Conservation (phyloP, 768 basidiomycete species). For the Lenzites betulinus region DNA sequence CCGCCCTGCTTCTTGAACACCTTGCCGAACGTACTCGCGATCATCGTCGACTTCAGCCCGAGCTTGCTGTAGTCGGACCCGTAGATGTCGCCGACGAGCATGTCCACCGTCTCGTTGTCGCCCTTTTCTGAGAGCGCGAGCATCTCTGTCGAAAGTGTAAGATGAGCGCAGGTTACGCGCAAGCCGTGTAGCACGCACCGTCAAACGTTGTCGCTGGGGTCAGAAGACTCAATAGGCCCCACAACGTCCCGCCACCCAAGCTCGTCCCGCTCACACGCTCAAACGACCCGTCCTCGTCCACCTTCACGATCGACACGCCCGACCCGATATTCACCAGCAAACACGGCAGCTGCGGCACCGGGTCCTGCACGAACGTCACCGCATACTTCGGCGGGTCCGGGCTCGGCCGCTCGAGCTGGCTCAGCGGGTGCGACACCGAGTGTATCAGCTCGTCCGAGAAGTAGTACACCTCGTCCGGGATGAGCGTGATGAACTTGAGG, state of each 20-base stretch:
- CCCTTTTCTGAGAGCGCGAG: conserved; percentile 90
- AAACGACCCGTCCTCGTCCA: conserved; percentile 92
- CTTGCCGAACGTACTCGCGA: conserved; percentile 97
- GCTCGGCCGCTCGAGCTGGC: conserved; percentile 74
- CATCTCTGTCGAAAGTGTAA: conserved; percentile 71
- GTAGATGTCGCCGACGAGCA: conserved; percentile 99
- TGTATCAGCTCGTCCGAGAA: conserved; percentile 98
- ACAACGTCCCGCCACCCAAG: conserved; percentile 94
- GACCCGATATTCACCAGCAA: conserved; percentile 97
- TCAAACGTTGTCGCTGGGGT: conserved; percentile 97
- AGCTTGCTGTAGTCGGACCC: conserved; percentile 96
- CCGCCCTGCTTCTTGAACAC: conserved; percentile 92
- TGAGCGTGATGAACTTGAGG: conserved; percentile 91
- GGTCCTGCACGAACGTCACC: conserved; percentile 83
- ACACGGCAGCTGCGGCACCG: conserved; percentile 90
- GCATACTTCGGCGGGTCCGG: conserved; percentile 88
- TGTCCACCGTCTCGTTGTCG: conserved; percentile 92
- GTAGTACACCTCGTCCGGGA: conserved; percentile 97
- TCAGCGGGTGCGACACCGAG: conserved; percentile 44
- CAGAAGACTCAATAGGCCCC: conserved; percentile 92
- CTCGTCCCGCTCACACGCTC: conserved; percentile 98
- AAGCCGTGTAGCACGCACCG: conserved; percentile 60
- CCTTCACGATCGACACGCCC: conserved; percentile 96
- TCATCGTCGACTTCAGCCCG: conserved; percentile 96
- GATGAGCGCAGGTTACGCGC: background rate